Conservation (phyloP, 148 eudicot species). For the Heliamphora exappendiculata region DNA sequence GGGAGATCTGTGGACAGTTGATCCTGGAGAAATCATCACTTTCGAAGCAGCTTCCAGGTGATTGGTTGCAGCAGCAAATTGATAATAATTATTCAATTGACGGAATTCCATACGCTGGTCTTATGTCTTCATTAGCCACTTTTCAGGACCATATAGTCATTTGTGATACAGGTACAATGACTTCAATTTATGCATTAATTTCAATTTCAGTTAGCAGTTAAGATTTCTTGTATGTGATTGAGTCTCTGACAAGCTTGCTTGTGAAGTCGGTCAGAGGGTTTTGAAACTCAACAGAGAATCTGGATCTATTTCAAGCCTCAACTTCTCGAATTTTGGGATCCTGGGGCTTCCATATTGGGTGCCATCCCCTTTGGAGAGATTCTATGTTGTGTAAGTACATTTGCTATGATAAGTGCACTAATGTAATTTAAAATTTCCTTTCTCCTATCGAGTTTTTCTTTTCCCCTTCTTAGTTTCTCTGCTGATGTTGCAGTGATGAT, state of each 20-base stretch:
- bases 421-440: neutral
- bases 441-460: conserved; percentile 1
- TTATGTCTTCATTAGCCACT: conserved; percentile 56
- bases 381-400: conserved; percentile 46
- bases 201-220: neutral
- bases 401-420: neutral
- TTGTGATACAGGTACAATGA: conserved; percentile 68
- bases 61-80: conserved; percentile 43
- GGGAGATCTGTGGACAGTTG: conserved; percentile 57
- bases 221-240: conserved; percentile 2
- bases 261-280: conserved; percentile 69
- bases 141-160: conserved; percentile 41
- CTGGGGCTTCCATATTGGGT: conserved; percentile 89
- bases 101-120: conserved; percentile 44
- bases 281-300: conserved; percentile 45
- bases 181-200: neutral
- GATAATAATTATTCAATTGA: conserved; percentile 26
- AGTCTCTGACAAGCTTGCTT: conserved; percentile 18
- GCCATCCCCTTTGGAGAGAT: conserved; percentile 54
- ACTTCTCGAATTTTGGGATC: conserved; percentile 56
- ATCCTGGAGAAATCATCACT: conserved; percentile 47
- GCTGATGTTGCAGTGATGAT: conserved; percentile 31
- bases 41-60: conserved; percentile 38
- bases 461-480: conserved; percentile 2
- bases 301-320: conserved; percentile 39